Percentiles rank a stretch among this genome's conserved stretches.
These are phyloP conservation scores for Dactylonectria macrodidyma DNA, from an alignment of 2,329 filamentous ascomycete species.

Conservation along the genomic window DNA sequence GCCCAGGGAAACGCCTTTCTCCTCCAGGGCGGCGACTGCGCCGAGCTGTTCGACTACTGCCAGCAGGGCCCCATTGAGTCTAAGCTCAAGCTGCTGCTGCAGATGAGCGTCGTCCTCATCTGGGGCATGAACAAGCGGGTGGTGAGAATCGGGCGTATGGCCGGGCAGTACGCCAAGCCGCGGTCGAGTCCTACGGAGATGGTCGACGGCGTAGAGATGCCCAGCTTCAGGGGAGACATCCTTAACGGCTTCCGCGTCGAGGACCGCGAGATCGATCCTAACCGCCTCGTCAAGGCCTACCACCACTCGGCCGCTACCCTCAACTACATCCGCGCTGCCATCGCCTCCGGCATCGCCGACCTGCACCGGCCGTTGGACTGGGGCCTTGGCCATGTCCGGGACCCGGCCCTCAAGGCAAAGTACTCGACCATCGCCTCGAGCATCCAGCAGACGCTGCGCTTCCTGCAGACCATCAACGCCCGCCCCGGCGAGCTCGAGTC, in stretches of 20 bases:
- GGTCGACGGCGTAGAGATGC: constrained; percentile 83
- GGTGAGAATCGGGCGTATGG: constrained; percentile 95
- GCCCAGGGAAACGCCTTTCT: constrained; percentile 93
- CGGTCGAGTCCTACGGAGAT: constrained; percentile 90
- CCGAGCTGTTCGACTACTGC: constrained; percentile 98
- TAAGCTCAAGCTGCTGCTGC: constrained; percentile 95
- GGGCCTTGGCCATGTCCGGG: constrained; percentile 91
- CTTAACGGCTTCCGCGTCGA: constrained; percentile 87
- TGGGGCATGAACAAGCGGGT: constrained; percentile 88
- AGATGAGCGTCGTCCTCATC: constrained; percentile 97
- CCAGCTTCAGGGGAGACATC: constrained; percentile 95
- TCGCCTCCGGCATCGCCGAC: constrained; percentile 92
- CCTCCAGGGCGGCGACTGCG: constrained; percentile 96
- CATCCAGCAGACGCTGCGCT: constrained; percentile 91
- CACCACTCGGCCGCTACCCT: constrained; percentile 95
- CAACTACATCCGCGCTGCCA: constrained; percentile 89
- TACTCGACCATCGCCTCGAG: constrained; percentile 89
- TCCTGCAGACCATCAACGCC: constrained; percentile 94
- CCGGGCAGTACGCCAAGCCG: constrained; percentile 97
- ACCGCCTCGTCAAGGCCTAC: constrained; percentile 89
- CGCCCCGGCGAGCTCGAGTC: constrained; percentile 88
- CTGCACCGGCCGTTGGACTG: constrained; percentile 95
- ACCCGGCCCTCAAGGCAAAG: constrained; percentile 85
- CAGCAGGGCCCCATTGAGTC: constrained; percentile 90
- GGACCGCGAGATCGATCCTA: constrained; percentile 86